These are phyloP conservation scores for Leucosporidium yakuticum DNA, from an alignment of 768 basidiomycete species.

Conservation along the genomic window DNA sequence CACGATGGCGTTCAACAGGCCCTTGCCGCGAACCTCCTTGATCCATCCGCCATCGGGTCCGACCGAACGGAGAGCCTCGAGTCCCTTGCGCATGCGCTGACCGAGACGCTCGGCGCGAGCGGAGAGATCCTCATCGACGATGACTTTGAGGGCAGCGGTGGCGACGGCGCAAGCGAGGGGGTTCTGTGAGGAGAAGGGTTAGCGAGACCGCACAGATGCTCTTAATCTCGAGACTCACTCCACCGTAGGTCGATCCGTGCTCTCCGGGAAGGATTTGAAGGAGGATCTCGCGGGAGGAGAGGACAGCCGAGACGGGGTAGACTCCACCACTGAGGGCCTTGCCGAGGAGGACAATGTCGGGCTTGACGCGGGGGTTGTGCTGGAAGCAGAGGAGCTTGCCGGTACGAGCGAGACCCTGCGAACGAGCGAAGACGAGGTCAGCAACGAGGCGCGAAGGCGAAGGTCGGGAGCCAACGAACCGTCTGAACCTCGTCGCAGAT, in stretches of 20 bases:
- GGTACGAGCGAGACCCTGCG: conserved; percentile 78
- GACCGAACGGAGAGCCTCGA: conserved; percentile 55
- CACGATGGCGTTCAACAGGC: conserved; percentile 86
- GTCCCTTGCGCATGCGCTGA: conserved; percentile 64
- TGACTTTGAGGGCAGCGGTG: conserved; percentile 84
- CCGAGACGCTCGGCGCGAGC: conserved; percentile 75
- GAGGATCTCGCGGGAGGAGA: conserved; percentile 88
- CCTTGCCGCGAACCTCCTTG: conserved; percentile 72
- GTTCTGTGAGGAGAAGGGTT: conserved; percentile 53
- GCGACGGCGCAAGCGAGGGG: conserved; percentile 95
- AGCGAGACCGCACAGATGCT: not conserved
- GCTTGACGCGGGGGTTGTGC: conserved; percentile 69
- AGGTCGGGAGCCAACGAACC: conserved; percentile 45
- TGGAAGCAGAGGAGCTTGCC: conserved; percentile 87
- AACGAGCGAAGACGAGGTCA: not conserved
- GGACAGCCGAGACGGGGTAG: conserved; percentile 92
- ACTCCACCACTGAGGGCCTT: conserved; percentile 97
- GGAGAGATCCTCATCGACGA: conserved; percentile 75
- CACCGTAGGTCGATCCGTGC: conserved; percentile 93
- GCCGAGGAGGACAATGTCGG: conserved; percentile 86
- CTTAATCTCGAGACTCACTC: conserved; percentile 44
- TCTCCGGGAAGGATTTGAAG: conserved; percentile 89
- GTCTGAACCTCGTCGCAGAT: conserved; percentile 99
- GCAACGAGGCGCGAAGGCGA: not conserved
- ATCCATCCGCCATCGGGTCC: conserved; percentile 55